These are phyloP conservation scores for Phytophthora crassamura DNA, from an alignment of 352 stramenopile genomes.

Conservation along the genomic window DNA sequence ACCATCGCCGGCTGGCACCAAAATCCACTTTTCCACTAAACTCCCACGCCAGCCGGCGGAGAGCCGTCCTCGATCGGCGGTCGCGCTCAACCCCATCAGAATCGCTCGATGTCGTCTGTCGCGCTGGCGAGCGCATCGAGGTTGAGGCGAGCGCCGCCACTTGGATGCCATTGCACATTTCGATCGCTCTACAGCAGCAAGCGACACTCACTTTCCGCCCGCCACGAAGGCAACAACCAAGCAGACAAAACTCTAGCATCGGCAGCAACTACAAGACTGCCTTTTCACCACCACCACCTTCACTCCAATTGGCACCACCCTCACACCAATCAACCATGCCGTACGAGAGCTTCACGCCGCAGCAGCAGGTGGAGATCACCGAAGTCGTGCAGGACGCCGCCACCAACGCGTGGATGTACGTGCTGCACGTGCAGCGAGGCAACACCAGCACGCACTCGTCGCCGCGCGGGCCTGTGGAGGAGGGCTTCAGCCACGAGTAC, in stretches of 20 bases:
- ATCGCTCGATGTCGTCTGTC: slow-evolving; percentile 28
- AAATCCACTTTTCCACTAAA: slow-evolving; percentile 27
- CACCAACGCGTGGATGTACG: slow-evolving; percentile 70
- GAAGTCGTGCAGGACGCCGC: slow-evolving; percentile 66
- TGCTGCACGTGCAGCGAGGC: slow-evolving; percentile 57
- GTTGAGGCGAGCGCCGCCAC: neutral
- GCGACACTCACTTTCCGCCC: neutral
- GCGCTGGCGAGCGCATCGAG: slow-evolving; percentile 7
- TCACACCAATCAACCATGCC: slow-evolving; percentile 58
- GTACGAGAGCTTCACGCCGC: slow-evolving; percentile 77
- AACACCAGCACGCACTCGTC: slow-evolving; percentile 44
- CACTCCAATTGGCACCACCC: neutral
- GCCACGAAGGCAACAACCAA: too few relatives aligned
- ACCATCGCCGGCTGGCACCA: slow-evolving; percentile 1
- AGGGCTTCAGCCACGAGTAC: slow-evolving; percentile 52
- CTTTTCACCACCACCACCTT: neutral
- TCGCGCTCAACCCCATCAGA: slow-evolving; percentile 27
- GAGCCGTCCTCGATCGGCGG: slow-evolving; percentile 25
- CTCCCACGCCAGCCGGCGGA: slow-evolving; percentile 4
- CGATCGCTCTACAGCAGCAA: slow-evolving; percentile 21
- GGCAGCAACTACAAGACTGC: slow-evolving; percentile 4
- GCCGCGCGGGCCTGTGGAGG: slow-evolving; percentile 38
- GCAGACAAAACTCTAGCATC: too few relatives aligned
- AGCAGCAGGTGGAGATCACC: slow-evolving; percentile 68
- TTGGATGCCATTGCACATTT: slow-evolving; percentile 40